Conservation (phyloP, 192 early-diverging fungal species). For the Rhizophagus sp. region DNA sequence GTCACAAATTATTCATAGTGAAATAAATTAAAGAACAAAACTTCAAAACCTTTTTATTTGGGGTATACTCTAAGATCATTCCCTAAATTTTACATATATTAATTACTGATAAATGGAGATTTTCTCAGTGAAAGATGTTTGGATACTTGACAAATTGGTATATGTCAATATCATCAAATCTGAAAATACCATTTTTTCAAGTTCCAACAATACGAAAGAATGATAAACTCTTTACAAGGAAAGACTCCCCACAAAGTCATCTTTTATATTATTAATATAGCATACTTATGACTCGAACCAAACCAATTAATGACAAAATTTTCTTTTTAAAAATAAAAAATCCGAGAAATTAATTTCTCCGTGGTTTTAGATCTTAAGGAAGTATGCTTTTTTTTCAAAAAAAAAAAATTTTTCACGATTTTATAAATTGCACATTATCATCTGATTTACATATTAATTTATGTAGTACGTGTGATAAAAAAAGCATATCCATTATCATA, state of each 20-base stretch:
- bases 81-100: too few species aligned
- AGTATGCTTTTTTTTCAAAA: neutral
- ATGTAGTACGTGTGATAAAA: too few species aligned
- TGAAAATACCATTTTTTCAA: neutral
- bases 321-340: neutral
- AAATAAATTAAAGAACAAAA: too few species aligned
- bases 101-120: too few species aligned
- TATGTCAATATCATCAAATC: neutral
- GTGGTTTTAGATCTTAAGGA: slow-evolving; percentile 7
- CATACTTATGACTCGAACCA: slow-evolving; percentile 12
- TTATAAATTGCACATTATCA: neutral
- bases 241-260: neutral
- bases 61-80: too few species aligned
- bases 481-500: neutral
- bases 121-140: neutral
- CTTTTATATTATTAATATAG: neutral
- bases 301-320: neutral
- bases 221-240: neutral
- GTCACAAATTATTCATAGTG: too few species aligned
- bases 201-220: neutral
- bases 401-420: neutral
- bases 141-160: neutral
- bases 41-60: too few species aligned
- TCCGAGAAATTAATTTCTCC: neutral
- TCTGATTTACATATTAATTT: too few species aligned